Evolutionary conservation across 2,329 filamentous ascomycete species (phyloP).

Genomic region (Fusarium sororula): DNA sequence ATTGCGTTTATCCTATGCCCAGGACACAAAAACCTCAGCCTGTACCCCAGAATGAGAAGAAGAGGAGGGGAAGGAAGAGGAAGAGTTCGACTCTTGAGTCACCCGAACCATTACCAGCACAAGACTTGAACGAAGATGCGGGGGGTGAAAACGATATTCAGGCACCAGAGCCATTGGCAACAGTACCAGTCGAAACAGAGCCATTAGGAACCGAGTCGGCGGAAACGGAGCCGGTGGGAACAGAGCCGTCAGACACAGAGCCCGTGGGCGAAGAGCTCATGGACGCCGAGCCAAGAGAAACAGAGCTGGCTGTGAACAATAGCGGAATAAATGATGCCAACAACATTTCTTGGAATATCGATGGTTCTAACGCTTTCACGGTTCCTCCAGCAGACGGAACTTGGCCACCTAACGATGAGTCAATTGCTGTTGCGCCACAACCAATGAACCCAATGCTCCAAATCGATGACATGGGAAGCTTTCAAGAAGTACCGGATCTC

Average conservation of each 20-base stretch:
- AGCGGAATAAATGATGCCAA: background rate
- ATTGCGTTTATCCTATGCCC: slow-evolving; percentile 8
- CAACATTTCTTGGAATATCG: background rate
- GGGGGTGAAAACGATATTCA: background rate
- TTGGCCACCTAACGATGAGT: background rate
- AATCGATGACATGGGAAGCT: background rate
- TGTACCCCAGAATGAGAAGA: background rate
- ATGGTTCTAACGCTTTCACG: background rate
- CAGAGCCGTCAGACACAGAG: background rate
- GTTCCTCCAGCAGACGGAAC: background rate
- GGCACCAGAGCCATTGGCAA: background rate
- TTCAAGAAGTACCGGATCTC: background rate
- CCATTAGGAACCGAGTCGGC: background rate
- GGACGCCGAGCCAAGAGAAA: background rate
- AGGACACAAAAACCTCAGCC: slow-evolving; percentile 2
- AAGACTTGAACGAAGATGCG: background rate
- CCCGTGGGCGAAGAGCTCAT: background rate
- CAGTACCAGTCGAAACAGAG: background rate
- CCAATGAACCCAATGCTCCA: background rate
- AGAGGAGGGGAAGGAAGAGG: background rate
- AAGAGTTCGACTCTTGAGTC: background rate
- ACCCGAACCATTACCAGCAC: background rate
- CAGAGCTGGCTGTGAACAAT: background rate
- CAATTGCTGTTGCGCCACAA: background rate
- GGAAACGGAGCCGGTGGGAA: background rate